Base-by-base conservation (phyloP, 352 stramenopile species). In the Detonula confervacea region DNA sequence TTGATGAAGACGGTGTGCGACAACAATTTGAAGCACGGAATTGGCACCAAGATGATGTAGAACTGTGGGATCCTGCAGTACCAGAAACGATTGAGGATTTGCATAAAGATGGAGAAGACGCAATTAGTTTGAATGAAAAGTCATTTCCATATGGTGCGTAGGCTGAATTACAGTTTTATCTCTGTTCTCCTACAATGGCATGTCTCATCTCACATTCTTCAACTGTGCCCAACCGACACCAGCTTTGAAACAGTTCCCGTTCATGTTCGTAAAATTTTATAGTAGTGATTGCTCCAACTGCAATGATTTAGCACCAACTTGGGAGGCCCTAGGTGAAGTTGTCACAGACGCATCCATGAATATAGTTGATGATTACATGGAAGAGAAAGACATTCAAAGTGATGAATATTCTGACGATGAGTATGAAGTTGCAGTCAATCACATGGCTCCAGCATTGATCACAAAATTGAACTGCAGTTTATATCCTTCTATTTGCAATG, bases 301-400 rank as follows among this genome's bases (percentile, higher is more conserved):
- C 52, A 44, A 80, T 30, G 67, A 77, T 39, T 65, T 92, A 9
- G 77, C 80, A 37, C 84, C 87, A 9, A 91, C 87, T 16, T 91
- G 82, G 78, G 87, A 92, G 74, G 66, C 80, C 42, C 54, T 92
- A 11, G 87, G 84, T 16, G 83, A 92, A 70, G 66, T 92, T 56
- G 73, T 83, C 37, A 84, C 76, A 44, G 71, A 87, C 68, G 60
- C 80, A 55, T 70, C 80, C 0, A 82, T 87, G 67, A 42, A 64
- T 1, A 68, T 80, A 44, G 73, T 80, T 51, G 68, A 88, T 30
- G 79, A 88, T 20, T 59, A 80, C 33, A 78, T 86, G 60, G 61
- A 83, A 20, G 81, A 84, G 42, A 57, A 85, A 44, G 62, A 59
- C 22, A 57, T 72, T 24, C 56, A 72, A 33, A 24, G 57, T 24